Conservation (phyloP, 2,329 filamentous ascomycete genomes). For the Hypoxylon sp. region DNA sequence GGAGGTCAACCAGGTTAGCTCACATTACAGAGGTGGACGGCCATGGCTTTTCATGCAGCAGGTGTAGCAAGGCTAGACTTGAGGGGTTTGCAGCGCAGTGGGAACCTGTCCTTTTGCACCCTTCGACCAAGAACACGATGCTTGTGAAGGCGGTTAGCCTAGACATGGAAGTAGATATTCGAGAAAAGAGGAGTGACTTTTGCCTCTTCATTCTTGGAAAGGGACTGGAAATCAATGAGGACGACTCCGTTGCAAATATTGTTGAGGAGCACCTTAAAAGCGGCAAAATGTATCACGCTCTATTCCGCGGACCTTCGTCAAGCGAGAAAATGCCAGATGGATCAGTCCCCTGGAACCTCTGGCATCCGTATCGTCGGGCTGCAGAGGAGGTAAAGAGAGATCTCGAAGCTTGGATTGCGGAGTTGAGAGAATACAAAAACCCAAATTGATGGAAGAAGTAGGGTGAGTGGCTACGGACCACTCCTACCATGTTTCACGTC, state of each 20-base stretch:
- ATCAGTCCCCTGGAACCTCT: neutral
- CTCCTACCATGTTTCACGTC: neutral
- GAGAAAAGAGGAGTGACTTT: neutral
- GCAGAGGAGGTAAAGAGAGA: neutral
- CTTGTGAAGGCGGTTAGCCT: neutral
- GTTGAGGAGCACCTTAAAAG: neutral
- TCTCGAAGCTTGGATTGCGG: neutral
- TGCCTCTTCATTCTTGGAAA: neutral
- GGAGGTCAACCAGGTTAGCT: neutral
- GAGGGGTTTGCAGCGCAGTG: neutral
- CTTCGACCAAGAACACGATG: neutral
- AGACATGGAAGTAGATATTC: neutral
- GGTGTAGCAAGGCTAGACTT: neutral
- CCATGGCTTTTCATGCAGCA: constrained; percentile 1
- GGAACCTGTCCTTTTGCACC: neutral
- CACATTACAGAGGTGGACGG: neutral
- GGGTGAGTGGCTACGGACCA: neutral
- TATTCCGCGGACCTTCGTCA: neutral
- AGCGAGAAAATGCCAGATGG: neutral
- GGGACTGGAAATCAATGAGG: neutral
- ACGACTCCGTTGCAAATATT: neutral
- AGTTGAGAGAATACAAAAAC: neutral
- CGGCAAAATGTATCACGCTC: neutral
- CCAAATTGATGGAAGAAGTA: neutral
- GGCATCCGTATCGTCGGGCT: neutral